phyloP scores from a whole-genome alignment of 2,329 filamentous ascomycete genomes.

The Colletotrichum tanaceti region DNA sequence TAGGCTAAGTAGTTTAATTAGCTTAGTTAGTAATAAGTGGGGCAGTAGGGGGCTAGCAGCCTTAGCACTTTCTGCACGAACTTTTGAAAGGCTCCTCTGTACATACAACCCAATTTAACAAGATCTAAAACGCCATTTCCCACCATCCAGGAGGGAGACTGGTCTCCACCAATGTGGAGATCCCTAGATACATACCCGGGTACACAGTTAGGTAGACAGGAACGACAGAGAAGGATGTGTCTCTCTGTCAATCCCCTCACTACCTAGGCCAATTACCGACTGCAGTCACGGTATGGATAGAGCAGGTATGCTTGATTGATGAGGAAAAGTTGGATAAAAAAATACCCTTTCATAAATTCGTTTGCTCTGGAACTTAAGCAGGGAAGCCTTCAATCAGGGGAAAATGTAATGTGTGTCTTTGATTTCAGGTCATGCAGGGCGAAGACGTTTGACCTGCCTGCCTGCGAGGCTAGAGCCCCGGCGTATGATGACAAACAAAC shows the following conservation, averaged over 20 bases:
- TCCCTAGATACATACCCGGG: slow-evolving; percentile 16
- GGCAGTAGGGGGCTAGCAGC: no score
- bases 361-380: neutral
- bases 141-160: slow-evolving; percentile 12
- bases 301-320: neutral
- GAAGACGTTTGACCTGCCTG: no score
- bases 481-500: slow-evolving; percentile 12
- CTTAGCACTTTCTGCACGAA: no score
- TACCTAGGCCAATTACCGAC: no score
- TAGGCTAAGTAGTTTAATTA: no score
- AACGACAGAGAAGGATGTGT: slow-evolving; percentile 1
- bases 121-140: slow-evolving; percentile 28
- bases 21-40: no score
- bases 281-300: no score
- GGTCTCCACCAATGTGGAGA: slow-evolving; percentile 8
- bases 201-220: no score
- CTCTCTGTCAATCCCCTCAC: neutral
- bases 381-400: slow-evolving; percentile 14
- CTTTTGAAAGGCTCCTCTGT: no score
- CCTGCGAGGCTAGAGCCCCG: neutral
- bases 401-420: neutral
- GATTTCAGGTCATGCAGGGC: slow-evolving; percentile 12
- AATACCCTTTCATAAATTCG: no score
- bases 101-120: slow-evolving; percentile 15
- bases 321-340: neutral